Evolutionary conservation across 2,329 filamentous ascomycete genomes (phyloP), one percentile per base, ranked within the genome.

Genomic region (Torrubiellomyces zombiae): DNA sequence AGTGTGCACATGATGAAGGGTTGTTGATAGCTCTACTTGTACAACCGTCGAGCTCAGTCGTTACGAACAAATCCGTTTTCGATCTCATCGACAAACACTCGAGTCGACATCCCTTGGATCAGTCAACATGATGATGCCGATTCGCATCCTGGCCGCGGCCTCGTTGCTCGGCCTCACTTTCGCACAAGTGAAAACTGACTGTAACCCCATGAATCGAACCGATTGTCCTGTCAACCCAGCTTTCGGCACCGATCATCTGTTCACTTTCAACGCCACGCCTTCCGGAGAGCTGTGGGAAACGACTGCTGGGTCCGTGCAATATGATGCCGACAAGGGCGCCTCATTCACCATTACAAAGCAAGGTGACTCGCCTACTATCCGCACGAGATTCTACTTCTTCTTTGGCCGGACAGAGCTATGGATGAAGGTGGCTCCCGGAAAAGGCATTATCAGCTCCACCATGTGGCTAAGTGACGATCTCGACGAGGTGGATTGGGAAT

Each of bases 401-500:
- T 86, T 77, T 37, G 82, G 82, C 27, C 69, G 73, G 31, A 72
- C 81, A 28, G 80, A 89, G 50, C 63, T 86, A 29, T 61, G 68
- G 37, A 67, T 91, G 58, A 80, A 81, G 55, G 77, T 78, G 4
- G 73, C 83, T 1, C 54, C 59, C 1, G 83, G 83, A 11, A 56
- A 55, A 6, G 83, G 83, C 25, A 74, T 93, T 33, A 68, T 93
- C 38, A 82, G 74, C 41, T 72, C 78, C 32, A 74, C 91, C 42
- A 85, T 92, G 45, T 63, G 86, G 48, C 63, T 89, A 36, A 86
- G 77, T 25, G 76, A 89, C 38, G 75, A 83, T 38, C 62, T 86
- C 9, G 83, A 92, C 45, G 81, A 92, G 51, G 73, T 92, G 20
- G 83, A 93, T 44, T 86, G 80, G 68, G 80, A 89, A 44, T 78